Evolutionary conservation across 2,329 filamentous ascomycete genomes (phyloP), one percentile per base, ranked within the genome.

Genomic region (Ophiocordyceps camponoti-saundersi): DNA sequence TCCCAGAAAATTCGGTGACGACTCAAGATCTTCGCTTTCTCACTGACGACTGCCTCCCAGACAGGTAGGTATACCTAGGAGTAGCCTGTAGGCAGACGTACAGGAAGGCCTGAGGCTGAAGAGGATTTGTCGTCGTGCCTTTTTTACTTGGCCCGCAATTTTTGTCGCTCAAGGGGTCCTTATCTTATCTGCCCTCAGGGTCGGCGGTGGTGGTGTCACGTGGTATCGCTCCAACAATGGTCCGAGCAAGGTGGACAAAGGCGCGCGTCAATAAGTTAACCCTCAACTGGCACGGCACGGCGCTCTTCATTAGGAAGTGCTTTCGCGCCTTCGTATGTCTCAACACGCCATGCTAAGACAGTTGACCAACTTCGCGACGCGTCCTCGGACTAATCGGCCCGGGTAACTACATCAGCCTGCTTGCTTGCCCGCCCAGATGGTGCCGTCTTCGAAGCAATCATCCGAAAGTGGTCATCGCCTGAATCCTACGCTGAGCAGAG

Each of bases 351-450:
- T 20, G 36, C n/a, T 40, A 18, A 40, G 36, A 40, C 36, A 21
- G 6, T 11, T 7, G 4, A 2, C 5, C 2, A 40, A 18, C 36
- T 40, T 40, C n/a, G n/a, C 16, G 3, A n/a, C 4, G 36, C 22
- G 22, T 43, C 12, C 42, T 29, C 22, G 15, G 15, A 26, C 16
- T 43, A 32, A 32, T 21, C 16, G 23, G 18, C 6, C 18, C 11
- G 11, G n/a, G 26, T 20, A 45, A 20, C 16, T n/a, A 30, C 26
- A n/a, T 20, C 36, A 40, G 36, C 36, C 36, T 40, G n/a, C n/a
- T 40, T 49, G 56, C 53, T 57, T 53, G 57, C 55, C 54, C 53
- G 57, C 55, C 54, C 53, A 56, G 46, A 56, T 56, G 53, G 57
- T 58, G 48, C 52, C 53, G 48, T 43, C 39, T n/a, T 47, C 46